Evolutionary conservation across 148 eudicot species (phyloP), one percentile per base, ranked within the genome.

Genomic region (Rhododendron ovatum): DNA sequence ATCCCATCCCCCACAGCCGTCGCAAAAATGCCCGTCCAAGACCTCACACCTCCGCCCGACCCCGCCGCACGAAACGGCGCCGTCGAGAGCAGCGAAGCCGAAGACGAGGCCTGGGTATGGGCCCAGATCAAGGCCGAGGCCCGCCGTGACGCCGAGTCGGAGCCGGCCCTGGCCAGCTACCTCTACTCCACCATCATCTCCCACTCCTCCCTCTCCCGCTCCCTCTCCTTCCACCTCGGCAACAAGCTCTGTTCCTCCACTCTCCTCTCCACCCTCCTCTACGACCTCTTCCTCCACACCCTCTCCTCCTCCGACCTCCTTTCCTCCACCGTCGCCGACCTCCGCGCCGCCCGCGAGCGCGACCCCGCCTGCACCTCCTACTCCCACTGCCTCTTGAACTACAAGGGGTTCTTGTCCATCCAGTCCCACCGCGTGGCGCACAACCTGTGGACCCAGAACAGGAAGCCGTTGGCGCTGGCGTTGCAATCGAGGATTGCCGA

Each of bases 181-280:
- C 91, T 95, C 24, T 95, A 93, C 91, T 92, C 98, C 12, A 94
- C 96, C 2, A 93, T 96, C 59, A 91, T 95, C 51, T 89, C 96
- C 41, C 99, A 96, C 89, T 88, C 96, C 33, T 92, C 96, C 7
- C 84, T 96, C 11, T 92, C 90, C 33, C 91, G 98, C 9, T 93
- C 99, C 2, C 93, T 96, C 67, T 90, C 98, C 48, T 95, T 95
- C 83, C 98, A 94, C 82, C 88, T 96, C 8, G 98, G 95, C 43
- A 95, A 95, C 87, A 94, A 94, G 89, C 98, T 96, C 48, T 92
- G 96, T 86, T 93, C 94, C 80, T 93, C 99, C 4, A 96, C 99
- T 5, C 88, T 96, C 18, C 88, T 95, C 48, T 92, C 98, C 10
- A 96, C 98, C 63, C 94, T 93, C 55, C 93, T 96, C 17, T 94